Base-by-base conservation (phyloP, 805 yeast genomes). In the Candida insectorum region DNA sequence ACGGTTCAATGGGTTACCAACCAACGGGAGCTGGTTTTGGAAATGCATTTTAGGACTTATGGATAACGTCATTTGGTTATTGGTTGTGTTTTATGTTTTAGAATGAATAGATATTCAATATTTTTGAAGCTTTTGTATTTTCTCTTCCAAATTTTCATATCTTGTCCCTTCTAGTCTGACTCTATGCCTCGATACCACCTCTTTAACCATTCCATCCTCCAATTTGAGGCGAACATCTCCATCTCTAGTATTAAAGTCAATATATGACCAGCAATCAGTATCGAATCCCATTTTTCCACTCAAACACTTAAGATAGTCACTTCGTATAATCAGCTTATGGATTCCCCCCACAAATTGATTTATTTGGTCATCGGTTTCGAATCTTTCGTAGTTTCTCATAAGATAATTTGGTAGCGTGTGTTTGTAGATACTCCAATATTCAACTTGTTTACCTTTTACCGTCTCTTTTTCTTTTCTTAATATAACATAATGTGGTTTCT, bases 21-120 rank as follows among this genome's bases (percentile, higher is more conserved):
- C 70, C 81, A 37, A 81, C 87, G 22, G 88, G 88, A 34, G 69
- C 77, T 52, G 85, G 84, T 8, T 79, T 81, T 59, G 83, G 86
- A 49, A 79, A 76, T 41, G 41, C 40, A 10, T 41, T 34, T 29
- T 33, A 35, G 26, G 23, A 18, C 9, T 20, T 10, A 20, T 8
- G 22, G 12, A 23, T 23, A 23, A 13, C 9, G 11, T 26, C n/a
- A 10, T 10, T 26, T 8, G 18, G 14, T 10, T 13, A 7, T 12
- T 13, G 14, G 17, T 26, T 20, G 23, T 8, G 11, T 20, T 20
- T 20, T n/a, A n/a, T n/a, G n/a, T n/a, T n/a, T n/a, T n/a, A n/a
- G n/a, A n/a, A n/a, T n/a, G n/a, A n/a, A n/a, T n/a, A n/a, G n/a
- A n/a, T n/a, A n/a, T n/a, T n/a, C n/a, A n/a, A n/a, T n/a, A n/a